Percentiles rank a stretch among this genome's conserved stretches.
These are phyloP conservation scores for Pleomassaria siparia DNA, from an alignment of 2,329 filamentous ascomycete genomes.

Conservation along the genomic window DNA sequence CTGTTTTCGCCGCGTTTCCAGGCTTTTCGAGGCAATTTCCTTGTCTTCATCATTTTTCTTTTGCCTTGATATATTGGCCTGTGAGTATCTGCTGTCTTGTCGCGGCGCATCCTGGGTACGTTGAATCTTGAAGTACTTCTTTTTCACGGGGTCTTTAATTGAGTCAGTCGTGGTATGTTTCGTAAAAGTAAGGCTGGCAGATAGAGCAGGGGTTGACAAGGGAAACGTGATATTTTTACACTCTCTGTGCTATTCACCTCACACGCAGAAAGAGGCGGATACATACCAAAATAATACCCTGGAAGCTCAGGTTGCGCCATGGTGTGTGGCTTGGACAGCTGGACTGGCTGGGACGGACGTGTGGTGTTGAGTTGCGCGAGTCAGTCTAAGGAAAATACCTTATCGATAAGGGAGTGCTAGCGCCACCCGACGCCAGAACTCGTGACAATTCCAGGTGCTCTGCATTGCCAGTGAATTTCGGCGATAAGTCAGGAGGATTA, in stretches of 20 bases:
- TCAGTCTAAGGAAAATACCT: constrained; percentile 8
- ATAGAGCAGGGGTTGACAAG: too few species aligned
- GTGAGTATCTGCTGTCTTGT: constrained; percentile 43
- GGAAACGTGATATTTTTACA: constrained; percentile 1
- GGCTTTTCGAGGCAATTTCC: constrained; percentile 2
- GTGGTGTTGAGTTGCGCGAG: constrained; percentile 9
- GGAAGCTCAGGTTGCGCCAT: constrained; percentile 49
- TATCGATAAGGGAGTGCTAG: constrained; percentile 16
- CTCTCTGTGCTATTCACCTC: not conserved
- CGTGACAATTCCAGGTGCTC: too few species aligned
- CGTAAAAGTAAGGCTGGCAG: too few species aligned
- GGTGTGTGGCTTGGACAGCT: constrained; percentile 1
- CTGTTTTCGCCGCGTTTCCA: constrained; percentile 21
- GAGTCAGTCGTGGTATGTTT: not conserved
- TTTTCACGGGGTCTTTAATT: constrained; percentile 46
- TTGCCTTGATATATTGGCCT: constrained; percentile 43
- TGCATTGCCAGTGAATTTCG: too few species aligned
- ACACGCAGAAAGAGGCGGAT: not conserved
- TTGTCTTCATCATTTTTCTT: constrained; percentile 24
- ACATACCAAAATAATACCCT: constrained; percentile 50
- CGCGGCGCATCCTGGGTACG: constrained; percentile 38
- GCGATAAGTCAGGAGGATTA: too few species aligned
- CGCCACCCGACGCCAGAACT: too few species aligned
- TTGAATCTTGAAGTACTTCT: constrained; percentile 54
- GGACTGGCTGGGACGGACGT: not conserved